Conservation (phyloP, 1,284 basidiomycete species). For the Ceratobasidium sp. region DNA sequence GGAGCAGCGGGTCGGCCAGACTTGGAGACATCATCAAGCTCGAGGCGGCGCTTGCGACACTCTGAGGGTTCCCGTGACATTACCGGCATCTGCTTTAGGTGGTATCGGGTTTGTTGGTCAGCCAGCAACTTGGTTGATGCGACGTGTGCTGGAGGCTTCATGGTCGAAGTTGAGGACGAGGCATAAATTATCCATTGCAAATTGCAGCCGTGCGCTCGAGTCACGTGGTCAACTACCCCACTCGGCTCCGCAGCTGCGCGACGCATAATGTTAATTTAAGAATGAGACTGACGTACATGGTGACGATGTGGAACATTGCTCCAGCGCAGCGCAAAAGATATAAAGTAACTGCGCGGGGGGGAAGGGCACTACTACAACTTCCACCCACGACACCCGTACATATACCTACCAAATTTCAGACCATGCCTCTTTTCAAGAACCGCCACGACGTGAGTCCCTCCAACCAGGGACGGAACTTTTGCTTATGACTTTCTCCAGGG, state of each 20-base stretch:
- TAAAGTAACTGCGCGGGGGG: constrained; percentile 6
- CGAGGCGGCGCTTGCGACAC: constrained; percentile 33
- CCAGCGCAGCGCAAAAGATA: constrained; percentile 5
- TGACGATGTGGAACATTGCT: background rate
- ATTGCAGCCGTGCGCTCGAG: constrained; percentile 8
- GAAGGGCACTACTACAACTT: background rate
- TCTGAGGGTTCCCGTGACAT: constrained; percentile 18
- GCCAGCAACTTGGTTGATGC: constrained; percentile 30
- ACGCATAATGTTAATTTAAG: background rate
- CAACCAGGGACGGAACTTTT: background rate
- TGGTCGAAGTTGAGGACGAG: constrained; percentile 16
- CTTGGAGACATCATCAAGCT: constrained; percentile 28
- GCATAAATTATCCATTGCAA: constrained; percentile 39
- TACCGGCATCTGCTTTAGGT: constrained; percentile 28
- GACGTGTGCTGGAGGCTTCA: constrained; percentile 40
- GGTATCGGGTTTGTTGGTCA: constrained; percentile 36
- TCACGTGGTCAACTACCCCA: constrained; percentile 12
- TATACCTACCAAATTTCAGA: constrained; percentile 9
- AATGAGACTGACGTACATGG: background rate
- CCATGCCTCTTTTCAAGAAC: constrained; percentile 40
- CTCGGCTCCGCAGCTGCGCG: constrained; percentile 10
- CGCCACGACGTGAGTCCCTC: constrained; percentile 16
- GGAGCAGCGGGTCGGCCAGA: constrained; percentile 22
- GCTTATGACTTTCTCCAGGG: background rate
- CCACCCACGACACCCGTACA: background rate